These are phyloP conservation scores for Macrophomina tecta DNA, from an alignment of 2,329 filamentous ascomycete species.

Conservation along the genomic window DNA sequence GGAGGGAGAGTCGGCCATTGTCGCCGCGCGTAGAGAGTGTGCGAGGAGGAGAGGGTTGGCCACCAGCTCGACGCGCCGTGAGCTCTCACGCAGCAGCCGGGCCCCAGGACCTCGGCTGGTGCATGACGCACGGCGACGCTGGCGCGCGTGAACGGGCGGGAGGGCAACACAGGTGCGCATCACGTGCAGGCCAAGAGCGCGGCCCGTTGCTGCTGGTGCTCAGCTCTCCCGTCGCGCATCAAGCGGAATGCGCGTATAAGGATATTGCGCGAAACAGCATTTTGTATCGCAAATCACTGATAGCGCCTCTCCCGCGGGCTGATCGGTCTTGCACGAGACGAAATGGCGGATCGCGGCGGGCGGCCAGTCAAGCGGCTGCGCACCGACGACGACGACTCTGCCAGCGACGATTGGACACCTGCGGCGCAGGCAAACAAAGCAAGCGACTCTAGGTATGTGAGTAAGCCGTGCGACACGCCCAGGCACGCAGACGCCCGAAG, in stretches of 20 bases:
- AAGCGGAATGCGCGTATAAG: slow-evolving; percentile 12
- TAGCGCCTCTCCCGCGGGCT: neutral
- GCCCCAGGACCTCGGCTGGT: slow-evolving; percentile 17
- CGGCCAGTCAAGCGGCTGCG: slow-evolving; percentile 47
- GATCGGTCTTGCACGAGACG: neutral
- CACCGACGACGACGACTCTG: slow-evolving; percentile 47
- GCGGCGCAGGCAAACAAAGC: slow-evolving; percentile 31
- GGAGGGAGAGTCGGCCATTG: slow-evolving; percentile 12
- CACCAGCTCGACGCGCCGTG: neutral
- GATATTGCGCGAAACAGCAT: slow-evolving; percentile 6
- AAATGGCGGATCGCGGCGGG: slow-evolving; percentile 22
- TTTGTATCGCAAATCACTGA: slow-evolving; percentile 8
- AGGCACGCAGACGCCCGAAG: slow-evolving; percentile 19
- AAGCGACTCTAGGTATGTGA: slow-evolving; percentile 25
- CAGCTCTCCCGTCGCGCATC: slow-evolving; percentile 24
- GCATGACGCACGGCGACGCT: slow-evolving; percentile 6
- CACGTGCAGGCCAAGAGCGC: slow-evolving; percentile 19
- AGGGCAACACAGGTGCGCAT: neutral
- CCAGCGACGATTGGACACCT: slow-evolving; percentile 41
- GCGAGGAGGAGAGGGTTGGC: neutral
- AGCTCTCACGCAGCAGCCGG: slow-evolving; percentile 8
- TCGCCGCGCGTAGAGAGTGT: neutral
- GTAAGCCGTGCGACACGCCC: slow-evolving; percentile 26
- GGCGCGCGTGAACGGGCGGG: no score
- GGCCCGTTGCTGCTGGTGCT: neutral